These are phyloP conservation scores for Przewalskia tangutica DNA, from an alignment of 257 asterid genomes.

Conservation along the genomic window DNA sequence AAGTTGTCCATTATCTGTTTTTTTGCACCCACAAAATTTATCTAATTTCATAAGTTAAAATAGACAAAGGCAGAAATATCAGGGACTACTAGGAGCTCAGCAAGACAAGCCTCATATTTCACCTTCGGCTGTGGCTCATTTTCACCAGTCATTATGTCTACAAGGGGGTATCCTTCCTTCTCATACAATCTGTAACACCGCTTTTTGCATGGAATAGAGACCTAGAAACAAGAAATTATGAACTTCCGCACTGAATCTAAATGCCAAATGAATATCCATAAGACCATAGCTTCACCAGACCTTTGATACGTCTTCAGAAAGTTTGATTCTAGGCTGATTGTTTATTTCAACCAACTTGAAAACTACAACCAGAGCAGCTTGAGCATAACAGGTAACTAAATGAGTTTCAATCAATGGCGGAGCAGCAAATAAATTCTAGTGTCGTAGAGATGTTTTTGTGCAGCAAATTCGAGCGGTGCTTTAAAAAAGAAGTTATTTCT, in stretches of 20 bases:
- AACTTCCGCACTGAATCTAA: conserved; percentile 1
- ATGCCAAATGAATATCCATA: not conserved
- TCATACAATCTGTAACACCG: conserved; percentile 86
- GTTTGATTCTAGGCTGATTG: conserved; percentile 91
- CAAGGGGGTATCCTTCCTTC: conserved; percentile 89
- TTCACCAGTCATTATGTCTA: conserved; percentile 89
- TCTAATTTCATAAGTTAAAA: not conserved
- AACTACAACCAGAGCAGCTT: conserved; percentile 92
- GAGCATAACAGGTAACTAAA: conserved; percentile 96
- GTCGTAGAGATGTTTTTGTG: no score
- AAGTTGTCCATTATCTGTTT: not conserved
- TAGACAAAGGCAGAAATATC: not conserved
- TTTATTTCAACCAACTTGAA: conserved; percentile 95
- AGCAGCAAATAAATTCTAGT: no score
- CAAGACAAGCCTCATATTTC: conserved; percentile 1
- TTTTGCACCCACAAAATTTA: not conserved
- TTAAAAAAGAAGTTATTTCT: no score
- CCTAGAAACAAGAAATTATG: conserved; percentile 37
- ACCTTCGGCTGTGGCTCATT: conserved; percentile 94
- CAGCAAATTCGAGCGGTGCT: no score
- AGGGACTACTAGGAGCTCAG: not conserved
- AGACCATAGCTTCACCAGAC: conserved; percentile 33
- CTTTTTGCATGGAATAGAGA: conserved; percentile 96
- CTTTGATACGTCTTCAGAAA: conserved; percentile 96
- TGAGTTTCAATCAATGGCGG: conserved; percentile 97